Evolutionary conservation across 2,329 filamentous ascomycete species (phyloP).

Genomic region (Diplodia intermedia): DNA sequence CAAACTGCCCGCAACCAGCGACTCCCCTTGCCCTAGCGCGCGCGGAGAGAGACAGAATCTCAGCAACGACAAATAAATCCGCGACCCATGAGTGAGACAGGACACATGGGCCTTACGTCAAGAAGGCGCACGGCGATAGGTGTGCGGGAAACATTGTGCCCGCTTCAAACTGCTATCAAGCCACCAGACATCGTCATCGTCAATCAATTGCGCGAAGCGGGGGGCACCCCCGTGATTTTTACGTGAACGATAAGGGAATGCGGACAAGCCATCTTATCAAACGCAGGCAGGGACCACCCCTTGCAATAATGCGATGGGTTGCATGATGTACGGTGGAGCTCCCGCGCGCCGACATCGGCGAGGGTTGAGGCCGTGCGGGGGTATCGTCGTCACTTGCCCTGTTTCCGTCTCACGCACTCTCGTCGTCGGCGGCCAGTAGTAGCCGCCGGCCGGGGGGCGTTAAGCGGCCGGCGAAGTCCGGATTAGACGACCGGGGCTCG

Average conservation of each 20-base stretch:
- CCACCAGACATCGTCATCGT: background rate
- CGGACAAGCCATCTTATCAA: background rate
- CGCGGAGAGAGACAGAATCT: background rate
- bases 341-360: constrained; percentile 1
- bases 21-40: background rate
- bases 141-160: no score
- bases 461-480: constrained; percentile 8
- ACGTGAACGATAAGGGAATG: constrained; percentile 7
- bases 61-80: background rate
- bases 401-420: background rate
- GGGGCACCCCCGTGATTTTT: background rate
- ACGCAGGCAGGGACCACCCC: background rate
- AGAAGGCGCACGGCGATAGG: background rate
- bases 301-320: background rate
- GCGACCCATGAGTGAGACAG: background rate
- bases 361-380: background rate
- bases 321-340: constrained; percentile 2
- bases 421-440: constrained; percentile 13
- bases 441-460: background rate
- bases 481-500: constrained; percentile 1
- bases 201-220: constrained; percentile 2
- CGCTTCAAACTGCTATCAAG: background rate
- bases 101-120: constrained; percentile 14
- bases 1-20: background rate
- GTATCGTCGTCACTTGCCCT: background rate